phyloP scores from a whole-genome alignment of 768 basidiomycete genomes.

The Mrakia gelida region DNA sequence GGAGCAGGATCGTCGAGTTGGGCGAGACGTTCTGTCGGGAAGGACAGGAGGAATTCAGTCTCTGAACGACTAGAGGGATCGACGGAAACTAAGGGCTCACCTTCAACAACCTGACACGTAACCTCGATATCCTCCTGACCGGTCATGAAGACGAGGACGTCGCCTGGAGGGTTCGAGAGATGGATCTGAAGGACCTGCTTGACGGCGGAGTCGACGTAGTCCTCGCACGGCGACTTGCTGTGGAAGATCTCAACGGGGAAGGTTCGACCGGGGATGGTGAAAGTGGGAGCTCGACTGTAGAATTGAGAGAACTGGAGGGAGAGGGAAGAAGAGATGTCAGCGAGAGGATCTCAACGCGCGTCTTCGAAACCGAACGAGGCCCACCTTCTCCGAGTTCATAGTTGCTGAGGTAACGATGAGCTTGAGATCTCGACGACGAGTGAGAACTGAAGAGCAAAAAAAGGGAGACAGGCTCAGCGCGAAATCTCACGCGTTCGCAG shows the following conservation, averaged over 20 bases:
- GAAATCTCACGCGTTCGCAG: neutral
- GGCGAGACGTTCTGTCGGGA: slow-evolving; percentile 67
- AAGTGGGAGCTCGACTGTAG: slow-evolving; percentile 90
- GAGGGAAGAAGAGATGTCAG: slow-evolving; percentile 25
- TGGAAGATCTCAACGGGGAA: slow-evolving; percentile 98
- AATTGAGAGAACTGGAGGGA: slow-evolving; percentile 75
- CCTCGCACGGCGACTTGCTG: slow-evolving; percentile 95
- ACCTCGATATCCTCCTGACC: slow-evolving; percentile 99
- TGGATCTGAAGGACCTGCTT: slow-evolving; percentile 98
- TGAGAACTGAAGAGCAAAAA: slow-evolving; percentile 57
- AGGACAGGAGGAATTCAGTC: neutral
- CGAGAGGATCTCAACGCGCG: neutral
- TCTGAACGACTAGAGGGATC: neutral
- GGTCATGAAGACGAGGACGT: slow-evolving; percentile 98
- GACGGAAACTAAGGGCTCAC: slow-evolving; percentile 48
- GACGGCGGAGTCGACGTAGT: slow-evolving; percentile 96
- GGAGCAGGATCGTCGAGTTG: slow-evolving; percentile 88
- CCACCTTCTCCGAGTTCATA: slow-evolving; percentile 97
- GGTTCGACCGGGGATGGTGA: slow-evolving; percentile 89
- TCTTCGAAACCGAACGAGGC: slow-evolving; percentile 19
- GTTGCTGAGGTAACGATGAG: slow-evolving; percentile 98
- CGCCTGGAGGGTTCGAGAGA: slow-evolving; percentile 83
- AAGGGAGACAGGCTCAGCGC: neutral
- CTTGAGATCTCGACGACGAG: slow-evolving; percentile 84
- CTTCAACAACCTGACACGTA: slow-evolving; percentile 88